A percentile compares a stretch with the other conserved stretches of the same genome.
Conservation (phyloP, 345 rosid species). For the Lepidium sativum region DNA sequence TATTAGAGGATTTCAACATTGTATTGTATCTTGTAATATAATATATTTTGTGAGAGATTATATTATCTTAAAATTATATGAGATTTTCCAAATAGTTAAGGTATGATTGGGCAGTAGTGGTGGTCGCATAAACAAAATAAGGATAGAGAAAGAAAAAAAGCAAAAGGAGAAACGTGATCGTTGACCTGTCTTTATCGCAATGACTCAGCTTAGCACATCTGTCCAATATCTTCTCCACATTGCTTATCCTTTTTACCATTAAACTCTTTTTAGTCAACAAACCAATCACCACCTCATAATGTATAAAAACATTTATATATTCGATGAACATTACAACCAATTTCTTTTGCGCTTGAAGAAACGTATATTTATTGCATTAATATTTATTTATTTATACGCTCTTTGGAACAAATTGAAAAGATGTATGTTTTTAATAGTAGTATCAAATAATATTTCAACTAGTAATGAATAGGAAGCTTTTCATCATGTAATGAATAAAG, state of each 20-base stretch:
- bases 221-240: background rate
- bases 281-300: background rate
- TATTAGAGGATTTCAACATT: no score
- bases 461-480: no score
- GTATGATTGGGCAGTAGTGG: no score
- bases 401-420: no score
- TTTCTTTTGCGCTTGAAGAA: background rate
- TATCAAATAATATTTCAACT: no score
- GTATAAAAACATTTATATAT: background rate
- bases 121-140: slow-evolving; percentile 8
- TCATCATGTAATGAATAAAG: no score
- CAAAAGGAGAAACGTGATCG: background rate
- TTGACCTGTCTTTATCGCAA: slow-evolving; percentile 17
- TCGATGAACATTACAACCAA: background rate
- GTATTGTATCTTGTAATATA: no score
- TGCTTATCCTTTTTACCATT: slow-evolving; percentile 5
- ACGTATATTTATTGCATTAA: background rate
- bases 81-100: no score
- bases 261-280: background rate
- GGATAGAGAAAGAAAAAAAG: background rate
- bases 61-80: no score
- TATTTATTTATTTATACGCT: background rate
- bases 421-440: no score
- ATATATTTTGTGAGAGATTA: no score
- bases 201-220: slow-evolving; percentile 13